A percentile compares a stretch with the other conserved stretches of the same genome.
These are phyloP conservation scores for Neoboletus magnificus DNA, from an alignment of 768 basidiomycete genomes.

Conservation along the genomic window DNA sequence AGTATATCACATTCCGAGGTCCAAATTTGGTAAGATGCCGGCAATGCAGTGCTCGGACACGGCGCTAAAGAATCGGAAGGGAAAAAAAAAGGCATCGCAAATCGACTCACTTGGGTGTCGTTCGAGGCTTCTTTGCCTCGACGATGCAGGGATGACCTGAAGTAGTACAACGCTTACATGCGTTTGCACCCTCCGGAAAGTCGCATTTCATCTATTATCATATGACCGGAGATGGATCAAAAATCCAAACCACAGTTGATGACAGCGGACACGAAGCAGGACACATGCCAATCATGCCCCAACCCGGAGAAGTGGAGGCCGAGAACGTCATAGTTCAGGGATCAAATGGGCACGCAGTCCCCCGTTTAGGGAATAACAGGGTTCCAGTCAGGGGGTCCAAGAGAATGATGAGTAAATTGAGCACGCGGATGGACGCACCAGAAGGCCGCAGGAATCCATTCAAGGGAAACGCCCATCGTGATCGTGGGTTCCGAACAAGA, in stretches of 20 bases:
- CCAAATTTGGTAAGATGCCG: constrained; percentile 25
- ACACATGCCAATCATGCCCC: not conserved
- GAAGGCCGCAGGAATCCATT: constrained; percentile 1
- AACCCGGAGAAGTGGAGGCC: not conserved
- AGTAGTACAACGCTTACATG: constrained; percentile 74
- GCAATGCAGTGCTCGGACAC: constrained; percentile 24
- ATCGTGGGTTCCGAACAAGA: constrained; percentile 16
- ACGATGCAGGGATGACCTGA: constrained; percentile 78
- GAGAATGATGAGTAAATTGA: constrained; percentile 2
- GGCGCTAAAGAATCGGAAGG: not conserved
- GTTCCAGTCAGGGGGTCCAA: constrained; percentile 1
- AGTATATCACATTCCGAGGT: constrained; percentile 16
- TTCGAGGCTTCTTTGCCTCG: constrained; percentile 76
- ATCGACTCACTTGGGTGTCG: constrained; percentile 73
- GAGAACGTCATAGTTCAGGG: constrained; percentile 9
- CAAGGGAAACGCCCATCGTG: not conserved
- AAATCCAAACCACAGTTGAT: constrained; percentile 10
- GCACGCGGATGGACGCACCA: not conserved
- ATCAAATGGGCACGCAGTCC: not conserved
- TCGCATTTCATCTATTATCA: constrained; percentile 77
- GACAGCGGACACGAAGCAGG: constrained; percentile 3
- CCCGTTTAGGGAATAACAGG: constrained; percentile 11
- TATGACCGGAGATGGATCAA: constrained; percentile 9
- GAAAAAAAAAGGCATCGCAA: constrained; percentile 13
- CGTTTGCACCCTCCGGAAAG: constrained; percentile 66